Percentiles rank a stretch among this genome's conserved stretches.
Conservation (phyloP, 768 basidiomycete species). For the Peribolospora baueri region DNA sequence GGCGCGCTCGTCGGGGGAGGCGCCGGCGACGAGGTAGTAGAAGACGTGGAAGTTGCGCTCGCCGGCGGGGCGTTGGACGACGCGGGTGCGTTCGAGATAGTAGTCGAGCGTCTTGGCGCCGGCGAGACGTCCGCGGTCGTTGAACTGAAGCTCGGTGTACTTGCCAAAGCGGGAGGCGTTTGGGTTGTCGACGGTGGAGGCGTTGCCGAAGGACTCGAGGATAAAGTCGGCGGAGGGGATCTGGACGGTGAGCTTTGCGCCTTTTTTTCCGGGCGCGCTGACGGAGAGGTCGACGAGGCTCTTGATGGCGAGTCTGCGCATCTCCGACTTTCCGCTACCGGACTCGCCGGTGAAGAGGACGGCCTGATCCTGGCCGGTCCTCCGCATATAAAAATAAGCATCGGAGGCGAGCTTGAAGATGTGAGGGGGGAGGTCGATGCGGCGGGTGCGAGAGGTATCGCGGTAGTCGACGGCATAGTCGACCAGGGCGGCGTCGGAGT, state of each 20-base stretch:
- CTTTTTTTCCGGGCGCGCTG: constrained; percentile 72
- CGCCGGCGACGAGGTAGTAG: constrained; percentile 85
- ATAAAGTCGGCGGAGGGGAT: constrained; percentile 87
- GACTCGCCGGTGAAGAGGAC: constrained; percentile 80
- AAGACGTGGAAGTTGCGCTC: constrained; percentile 97
- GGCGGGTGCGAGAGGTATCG: constrained; percentile 34
- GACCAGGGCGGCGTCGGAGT: constrained; percentile 58
- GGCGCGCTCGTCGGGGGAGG: constrained; percentile 60
- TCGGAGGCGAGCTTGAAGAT: constrained; percentile 77
- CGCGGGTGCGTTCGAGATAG: constrained; percentile 75
- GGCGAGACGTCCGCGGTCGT: constrained; percentile 60
- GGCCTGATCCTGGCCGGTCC: constrained; percentile 80
- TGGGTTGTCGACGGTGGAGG: constrained; percentile 60
- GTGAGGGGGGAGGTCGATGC: constrained; percentile 42
- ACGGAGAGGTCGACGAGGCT: constrained; percentile 73
- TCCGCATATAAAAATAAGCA: constrained; percentile 84
- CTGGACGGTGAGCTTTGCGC: constrained; percentile 52
- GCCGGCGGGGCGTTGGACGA: constrained; percentile 63
- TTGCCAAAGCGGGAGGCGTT: constrained; percentile 94
- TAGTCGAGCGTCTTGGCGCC: constrained; percentile 93
- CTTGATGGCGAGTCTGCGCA: constrained; percentile 69
- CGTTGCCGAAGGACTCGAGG: constrained; percentile 80
- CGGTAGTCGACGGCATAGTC: constrained; percentile 72
- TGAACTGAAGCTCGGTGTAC: constrained; percentile 94
- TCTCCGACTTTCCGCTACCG: constrained; percentile 81